phyloP scores from a whole-genome alignment of 805 yeast species.

The Wickerhamomyces alni region DNA sequence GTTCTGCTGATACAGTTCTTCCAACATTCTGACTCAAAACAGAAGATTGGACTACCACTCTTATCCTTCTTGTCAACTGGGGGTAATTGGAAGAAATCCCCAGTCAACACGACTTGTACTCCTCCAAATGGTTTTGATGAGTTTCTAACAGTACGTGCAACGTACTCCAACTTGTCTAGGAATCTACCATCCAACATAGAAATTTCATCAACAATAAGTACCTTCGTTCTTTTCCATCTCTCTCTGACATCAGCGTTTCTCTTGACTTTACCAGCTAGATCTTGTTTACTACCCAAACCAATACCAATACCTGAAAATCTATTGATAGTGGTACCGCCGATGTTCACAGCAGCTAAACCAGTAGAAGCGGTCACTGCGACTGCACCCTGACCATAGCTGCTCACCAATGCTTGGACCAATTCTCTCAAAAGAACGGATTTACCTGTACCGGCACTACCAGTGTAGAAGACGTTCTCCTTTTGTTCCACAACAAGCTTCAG shows the following conservation, averaged over 20 bases:
- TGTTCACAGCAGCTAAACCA: conserved; percentile 91
- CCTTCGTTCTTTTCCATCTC: conserved; percentile 65
- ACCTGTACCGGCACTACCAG: conserved; percentile 89
- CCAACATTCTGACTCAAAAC: conserved; percentile 80
- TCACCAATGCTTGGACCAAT: conserved; percentile 48
- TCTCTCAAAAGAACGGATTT: conserved; percentile 65
- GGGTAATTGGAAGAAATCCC: conserved; percentile 96
- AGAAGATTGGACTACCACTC: conserved; percentile 40
- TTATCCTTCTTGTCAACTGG: conserved; percentile 53
- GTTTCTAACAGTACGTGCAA: conserved; percentile 56
- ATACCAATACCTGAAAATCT: conserved; percentile 82
- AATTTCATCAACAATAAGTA: conserved; percentile 83
- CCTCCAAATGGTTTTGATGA: conserved; percentile 80
- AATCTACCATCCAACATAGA: conserved; percentile 87
- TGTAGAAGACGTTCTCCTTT: conserved; percentile 56
- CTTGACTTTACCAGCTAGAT: conserved; percentile 35
- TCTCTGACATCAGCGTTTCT: conserved; percentile 35
- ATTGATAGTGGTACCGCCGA: conserved; percentile 88
- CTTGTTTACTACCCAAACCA: conserved; percentile 42
- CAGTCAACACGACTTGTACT: conserved; percentile 79
- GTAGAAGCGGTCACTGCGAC: conserved; percentile 95
- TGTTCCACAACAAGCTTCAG: conserved; percentile 45
- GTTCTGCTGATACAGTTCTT: conserved; percentile 52
- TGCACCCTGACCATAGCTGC: conserved; percentile 35
- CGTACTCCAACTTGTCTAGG: conserved; percentile 64